phyloP scores from a whole-genome alignment of 202 grass and related monocot species.

The Sporobolus alterniflorus region DNA sequence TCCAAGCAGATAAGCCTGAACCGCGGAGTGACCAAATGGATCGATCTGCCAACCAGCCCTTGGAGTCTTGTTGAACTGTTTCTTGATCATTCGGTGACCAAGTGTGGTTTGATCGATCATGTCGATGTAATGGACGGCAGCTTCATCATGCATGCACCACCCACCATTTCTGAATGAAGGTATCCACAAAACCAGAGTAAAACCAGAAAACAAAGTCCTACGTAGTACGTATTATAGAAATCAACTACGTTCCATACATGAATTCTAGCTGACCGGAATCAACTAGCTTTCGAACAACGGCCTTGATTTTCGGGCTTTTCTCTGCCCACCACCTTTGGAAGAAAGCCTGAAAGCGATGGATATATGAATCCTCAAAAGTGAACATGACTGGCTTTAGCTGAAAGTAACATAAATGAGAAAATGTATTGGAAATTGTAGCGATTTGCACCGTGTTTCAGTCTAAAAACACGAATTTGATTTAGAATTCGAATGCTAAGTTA shows the following conservation, averaged over 20 bases:
- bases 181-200: constrained; percentile 11
- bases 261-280: constrained; percentile 88
- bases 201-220: neutral
- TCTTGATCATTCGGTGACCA: constrained; percentile 83
- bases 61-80: constrained; percentile 83
- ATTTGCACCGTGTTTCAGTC: neutral
- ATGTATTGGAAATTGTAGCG: neutral
- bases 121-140: constrained; percentile 88
- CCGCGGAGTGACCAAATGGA: constrained; percentile 93
- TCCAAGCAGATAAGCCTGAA: constrained; percentile 91
- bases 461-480: neutral
- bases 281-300: constrained; percentile 65
- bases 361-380: constrained; percentile 16
- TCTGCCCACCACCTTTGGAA: constrained; percentile 99
- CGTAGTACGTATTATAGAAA: constrained; percentile 24
- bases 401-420: constrained; percentile 11
- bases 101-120: constrained; percentile 99
- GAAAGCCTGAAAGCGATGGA: constrained; percentile 69
- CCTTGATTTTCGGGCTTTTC: constrained; percentile 73
- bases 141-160: constrained; percentile 99
- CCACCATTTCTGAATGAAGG: constrained; percentile 81
- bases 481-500: neutral
- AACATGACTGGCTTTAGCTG: neutral
- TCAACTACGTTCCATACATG: constrained; percentile 67
- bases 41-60: constrained; percentile 97